Conservation (phyloP, 305 asterid species). For the Fraxinus greggii region DNA sequence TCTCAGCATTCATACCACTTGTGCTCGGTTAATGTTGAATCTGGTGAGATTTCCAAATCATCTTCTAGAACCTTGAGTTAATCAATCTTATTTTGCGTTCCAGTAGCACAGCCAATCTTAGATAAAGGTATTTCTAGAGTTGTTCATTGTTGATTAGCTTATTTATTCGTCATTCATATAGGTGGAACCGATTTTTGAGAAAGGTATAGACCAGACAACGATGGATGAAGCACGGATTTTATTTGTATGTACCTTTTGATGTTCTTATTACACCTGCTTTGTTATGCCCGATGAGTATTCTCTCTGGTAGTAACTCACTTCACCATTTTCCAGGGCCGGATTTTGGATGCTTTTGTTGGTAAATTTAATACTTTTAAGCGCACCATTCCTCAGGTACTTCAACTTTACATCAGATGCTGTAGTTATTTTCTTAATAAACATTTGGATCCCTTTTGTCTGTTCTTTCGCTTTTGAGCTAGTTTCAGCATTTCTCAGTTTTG, state of each 20-base stretch:
- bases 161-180: constrained; percentile 15
- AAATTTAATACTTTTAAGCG: constrained; percentile 96
- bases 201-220: constrained; percentile 87
- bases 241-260: constrained; percentile 54
- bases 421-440: constrained; percentile 4
- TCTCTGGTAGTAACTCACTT: constrained; percentile 23
- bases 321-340: constrained; percentile 69
- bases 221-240: constrained; percentile 96
- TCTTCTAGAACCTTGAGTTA: constrained; percentile 14
- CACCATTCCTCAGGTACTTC: constrained; percentile 90
- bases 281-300: constrained; percentile 7
- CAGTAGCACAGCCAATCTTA: background rate
- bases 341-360: constrained; percentile 98
- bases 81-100: constrained; percentile 4
- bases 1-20: constrained; percentile 95
- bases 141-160: background rate
- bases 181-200: constrained; percentile 99
- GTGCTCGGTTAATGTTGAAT: constrained; percentile 99
- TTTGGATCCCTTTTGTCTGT: background rate
- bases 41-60: constrained; percentile 55
- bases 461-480: background rate
- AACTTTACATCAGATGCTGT: constrained; percentile 10
- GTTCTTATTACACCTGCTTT: constrained; percentile 21
- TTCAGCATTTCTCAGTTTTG: background rate
- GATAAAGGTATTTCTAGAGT: background rate